These are phyloP conservation scores for Cryptosporidium ryanae DNA, from an alignment of 169 alveolate genomes.

Conservation along the genomic window DNA sequence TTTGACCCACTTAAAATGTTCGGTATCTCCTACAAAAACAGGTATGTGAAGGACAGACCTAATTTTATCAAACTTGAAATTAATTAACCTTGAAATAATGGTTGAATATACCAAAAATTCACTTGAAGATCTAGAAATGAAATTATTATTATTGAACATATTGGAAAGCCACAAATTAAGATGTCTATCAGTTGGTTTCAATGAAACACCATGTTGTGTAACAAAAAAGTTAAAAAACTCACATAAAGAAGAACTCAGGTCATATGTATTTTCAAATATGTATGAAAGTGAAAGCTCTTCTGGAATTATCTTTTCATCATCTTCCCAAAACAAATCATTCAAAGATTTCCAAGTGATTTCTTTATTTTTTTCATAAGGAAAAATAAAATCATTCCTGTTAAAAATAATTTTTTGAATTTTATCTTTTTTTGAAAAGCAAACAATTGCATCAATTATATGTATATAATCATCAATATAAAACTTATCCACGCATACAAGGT, in stretches of 20 bases:
- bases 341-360: constrained; percentile 25
- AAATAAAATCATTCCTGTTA: neutral
- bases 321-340: constrained; percentile 43
- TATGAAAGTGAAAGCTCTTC: neutral
- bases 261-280: constrained; percentile 4
- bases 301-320: constrained; percentile 19
- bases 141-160: neutral
- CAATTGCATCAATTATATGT: neutral
- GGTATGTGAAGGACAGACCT: too few relatives aligned
- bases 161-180: neutral
- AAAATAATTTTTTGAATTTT: neutral
- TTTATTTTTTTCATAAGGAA: neutral
- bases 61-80: neutral
- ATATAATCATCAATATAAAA: neutral
- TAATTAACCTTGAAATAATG: constrained; percentile 1
- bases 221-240: constrained; percentile 37
- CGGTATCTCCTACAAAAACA: too few relatives aligned
- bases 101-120: neutral
- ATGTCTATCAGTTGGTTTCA: constrained; percentile 14
- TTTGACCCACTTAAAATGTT: too few relatives aligned
- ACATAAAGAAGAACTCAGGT: neutral
- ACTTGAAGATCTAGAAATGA: neutral
- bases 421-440: neutral
- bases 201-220: neutral
- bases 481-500: too few relatives aligned